Percentiles rank a stretch among this genome's conserved stretches.
Evolutionary conservation across 805 yeast species (phyloP).

Genomic region (Metschnikowia gelsemii): DNA sequence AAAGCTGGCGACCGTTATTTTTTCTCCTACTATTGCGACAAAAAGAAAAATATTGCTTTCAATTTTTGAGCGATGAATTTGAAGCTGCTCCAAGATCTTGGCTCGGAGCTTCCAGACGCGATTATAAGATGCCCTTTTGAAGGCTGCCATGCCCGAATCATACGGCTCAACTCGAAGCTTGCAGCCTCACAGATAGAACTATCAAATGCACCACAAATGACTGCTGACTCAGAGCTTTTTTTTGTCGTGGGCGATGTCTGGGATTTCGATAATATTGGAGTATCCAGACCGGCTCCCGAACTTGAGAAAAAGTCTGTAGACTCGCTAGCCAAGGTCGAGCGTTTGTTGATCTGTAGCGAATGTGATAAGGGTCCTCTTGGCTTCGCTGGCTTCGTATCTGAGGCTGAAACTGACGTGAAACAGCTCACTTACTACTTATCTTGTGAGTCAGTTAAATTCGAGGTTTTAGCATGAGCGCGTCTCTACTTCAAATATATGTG

Average conservation of each 20-base stretch:
- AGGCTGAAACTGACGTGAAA: conserved; percentile 32
- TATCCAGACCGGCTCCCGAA: conserved; percentile 47
- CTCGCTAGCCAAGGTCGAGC: conserved; percentile 37
- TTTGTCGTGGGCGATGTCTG: conserved; percentile 57
- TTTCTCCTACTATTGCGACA: no score
- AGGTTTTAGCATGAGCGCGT: conserved; percentile 12
- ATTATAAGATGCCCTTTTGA: conserved; percentile 28
- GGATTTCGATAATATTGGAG: conserved; percentile 81
- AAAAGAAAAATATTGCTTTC: no score
- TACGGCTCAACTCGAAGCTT: conserved; percentile 20
- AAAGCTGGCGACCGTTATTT: no score
- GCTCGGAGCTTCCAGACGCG: conserved; percentile 9
- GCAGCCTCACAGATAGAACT: conserved; percentile 13
- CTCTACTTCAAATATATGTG: no score
- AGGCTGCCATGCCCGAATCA: conserved; percentile 27
- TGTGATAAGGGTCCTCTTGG: conserved; percentile 82
- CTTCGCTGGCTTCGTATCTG: conserved; percentile 47
- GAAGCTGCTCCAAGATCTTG: conserved; percentile 9
- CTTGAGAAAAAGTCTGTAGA: conserved; percentile 23
- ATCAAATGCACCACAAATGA: conserved; percentile 32
- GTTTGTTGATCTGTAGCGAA: conserved; percentile 67
- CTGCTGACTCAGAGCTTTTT: conserved; percentile 28
- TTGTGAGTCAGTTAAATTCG: conserved; percentile 46
- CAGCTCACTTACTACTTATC: conserved; percentile 46
- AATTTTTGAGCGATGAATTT: conserved; percentile 8